Evolutionary conservation across 2,329 filamentous ascomycete genomes (phyloP), one percentile per base, ranked within the genome.

Genomic region (Fusarium sp.): DNA sequence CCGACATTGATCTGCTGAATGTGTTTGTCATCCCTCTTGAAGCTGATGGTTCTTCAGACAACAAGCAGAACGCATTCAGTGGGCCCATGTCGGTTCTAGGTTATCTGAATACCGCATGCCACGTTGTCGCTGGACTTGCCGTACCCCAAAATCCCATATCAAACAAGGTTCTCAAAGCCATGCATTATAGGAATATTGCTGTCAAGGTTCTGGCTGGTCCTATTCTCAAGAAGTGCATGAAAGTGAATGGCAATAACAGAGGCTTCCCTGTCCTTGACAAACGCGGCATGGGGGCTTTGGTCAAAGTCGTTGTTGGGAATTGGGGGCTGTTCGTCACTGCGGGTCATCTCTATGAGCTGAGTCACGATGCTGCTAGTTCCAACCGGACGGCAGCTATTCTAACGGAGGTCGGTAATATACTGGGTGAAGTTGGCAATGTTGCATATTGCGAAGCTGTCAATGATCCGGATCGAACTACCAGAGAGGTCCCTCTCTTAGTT

Each of bases 51-150:
- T 42, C 52, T 8, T 56, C 38, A 2, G 36, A 55, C 0, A 41
- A 26, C 20, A 55, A 55, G 2, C 5, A n/a, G 0, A 41, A 55
- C 5, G 0, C 10, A 0, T 55, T 18, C 15, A 55, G 36, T 0
- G 4, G 20, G 4, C 26, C 26, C 0, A 56, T 31, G 36, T 41
- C 20, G 3, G 4, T 6, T 4, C 24, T 42, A 0, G 10, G 4
- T 0, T 42, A 24, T 11, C 5, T 42, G 0, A 22, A 41, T 20
- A 31, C 1, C 2, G 52, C 38, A 3, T 56, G 26, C 13, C 0
- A 4, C 7, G 0, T 18, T 18, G 22, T 56, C 18, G 38, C 38
- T 42, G 24, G 15, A 17, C 0, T 8, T 3, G 52, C 52, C 10
- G 38, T 33, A 2, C 3, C 52, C 0, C 20, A 56, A 1, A 2